Evolutionary conservation across 768 basidiomycete species (phyloP), one percentile per base, ranked within the genome.

Genomic region (Suillus plorans): DNA sequence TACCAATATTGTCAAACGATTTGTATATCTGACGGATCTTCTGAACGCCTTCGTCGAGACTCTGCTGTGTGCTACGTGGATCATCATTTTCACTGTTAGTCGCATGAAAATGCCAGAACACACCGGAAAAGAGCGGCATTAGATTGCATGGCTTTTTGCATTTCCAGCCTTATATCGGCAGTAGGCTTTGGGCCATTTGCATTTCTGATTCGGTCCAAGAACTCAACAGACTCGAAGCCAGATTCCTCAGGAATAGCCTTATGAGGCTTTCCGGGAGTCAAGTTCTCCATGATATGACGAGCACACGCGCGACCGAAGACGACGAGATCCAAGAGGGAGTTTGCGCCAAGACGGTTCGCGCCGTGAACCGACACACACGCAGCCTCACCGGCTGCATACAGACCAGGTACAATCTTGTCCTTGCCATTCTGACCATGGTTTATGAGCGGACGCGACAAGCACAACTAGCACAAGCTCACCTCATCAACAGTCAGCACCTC

Each of bases 331-430:
- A 99, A 83, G 37, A 99, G 89, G 25, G 97, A 99, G 85, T 99
- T 99, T 74, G 97, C 97, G 71, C 97, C 97, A 62, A 99, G 91
- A 78, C 97, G 95, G 84, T 99, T 99, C 68, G 97, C 97, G 68
- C 97, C 97, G 72, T 99, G 97, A 22, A 99, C 97, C 22, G 97
- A 99, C 39, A 99, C 97, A 71, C 94, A 98, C 9, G 97, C 97
- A 62, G 97, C 97, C 80, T 99, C 97, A 70, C 97, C 97, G 65
- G 97, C 97, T 65, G 97, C 97, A 79, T 99, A 99, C 5, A 99
- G 84, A 69, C 97, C 97, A 63, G 96, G 95, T 36, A 99, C 97
- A 65, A 95, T 80, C 77, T 92, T 85, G 78, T 99, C 97, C 39
- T 97, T 91, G 71, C 97, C 97, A 62, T 91, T 82, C 79, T 84